phyloP scores from a whole-genome alignment of 441 rosid genomes.

The Erodium moschatum region DNA sequence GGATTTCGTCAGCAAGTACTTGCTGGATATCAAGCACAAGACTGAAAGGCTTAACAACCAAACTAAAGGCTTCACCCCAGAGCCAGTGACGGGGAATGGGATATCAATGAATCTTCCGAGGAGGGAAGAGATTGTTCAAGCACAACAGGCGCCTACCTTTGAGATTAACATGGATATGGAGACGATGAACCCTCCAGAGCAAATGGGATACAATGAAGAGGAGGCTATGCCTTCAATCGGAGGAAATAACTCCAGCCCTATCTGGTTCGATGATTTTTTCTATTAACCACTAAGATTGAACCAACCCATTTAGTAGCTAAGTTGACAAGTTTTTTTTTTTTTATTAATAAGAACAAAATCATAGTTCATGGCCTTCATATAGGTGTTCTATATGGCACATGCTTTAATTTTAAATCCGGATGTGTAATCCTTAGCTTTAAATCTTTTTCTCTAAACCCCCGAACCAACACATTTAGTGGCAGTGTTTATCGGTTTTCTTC shows the following conservation, averaged over 20 bases:
- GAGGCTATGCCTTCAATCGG: background rate
- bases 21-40: slow-evolving; percentile 3
- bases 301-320: background rate
- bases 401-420: too few relatives aligned
- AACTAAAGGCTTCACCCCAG: background rate
- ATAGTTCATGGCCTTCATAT: too few relatives aligned
- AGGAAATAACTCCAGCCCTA: slow-evolving; percentile 8
- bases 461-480: background rate
- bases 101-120: background rate
- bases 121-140: slow-evolving; percentile 8
- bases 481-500: background rate
- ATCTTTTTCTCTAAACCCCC: too few relatives aligned
- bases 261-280: background rate
- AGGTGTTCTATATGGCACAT: too few relatives aligned
- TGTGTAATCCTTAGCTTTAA: too few relatives aligned
- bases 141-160: background rate
- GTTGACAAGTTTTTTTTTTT: too few relatives aligned
- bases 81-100: slow-evolving; percentile 3
- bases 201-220: background rate
- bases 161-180: background rate
- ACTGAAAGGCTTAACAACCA: slow-evolving; percentile 4
- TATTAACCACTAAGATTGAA: slow-evolving; percentile 3
- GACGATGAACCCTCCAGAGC: background rate
- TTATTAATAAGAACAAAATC: too few relatives aligned
- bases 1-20: background rate